phyloP scores from a whole-genome alignment of 2,329 filamentous ascomycete species.

The Remersonia thermophila region DNA sequence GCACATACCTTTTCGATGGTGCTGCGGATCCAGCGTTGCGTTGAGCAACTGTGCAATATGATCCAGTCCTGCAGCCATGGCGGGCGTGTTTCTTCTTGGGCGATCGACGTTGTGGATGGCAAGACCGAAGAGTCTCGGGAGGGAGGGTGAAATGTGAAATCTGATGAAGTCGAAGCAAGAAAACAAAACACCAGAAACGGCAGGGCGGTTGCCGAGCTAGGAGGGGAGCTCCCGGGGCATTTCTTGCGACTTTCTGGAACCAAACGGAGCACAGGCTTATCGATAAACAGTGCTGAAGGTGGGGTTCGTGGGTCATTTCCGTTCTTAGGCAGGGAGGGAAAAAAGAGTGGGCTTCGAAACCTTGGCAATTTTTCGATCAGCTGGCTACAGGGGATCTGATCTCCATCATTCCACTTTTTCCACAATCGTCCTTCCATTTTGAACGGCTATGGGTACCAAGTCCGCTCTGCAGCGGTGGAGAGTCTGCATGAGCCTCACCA shows the following conservation, averaged over 20 bases:
- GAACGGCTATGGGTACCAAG: too few species aligned
- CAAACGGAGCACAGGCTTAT: constrained; percentile 4
- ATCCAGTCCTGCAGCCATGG: constrained; percentile 45
- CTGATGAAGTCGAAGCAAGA: neutral
- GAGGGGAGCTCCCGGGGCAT: constrained; percentile 10
- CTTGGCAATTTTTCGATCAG: too few species aligned
- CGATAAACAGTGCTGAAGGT: neutral
- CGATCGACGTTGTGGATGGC: neutral
- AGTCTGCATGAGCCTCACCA: too few species aligned
- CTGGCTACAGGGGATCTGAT: too few species aligned
- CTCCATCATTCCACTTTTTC: too few species aligned
- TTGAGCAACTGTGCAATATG: constrained; percentile 72
- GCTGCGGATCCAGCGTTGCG: constrained; percentile 75
- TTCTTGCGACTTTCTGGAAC: constrained; percentile 5
- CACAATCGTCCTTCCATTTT: too few species aligned
- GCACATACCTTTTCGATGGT: constrained; percentile 82
- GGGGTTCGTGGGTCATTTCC: too few species aligned
- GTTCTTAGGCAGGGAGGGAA: too few species aligned
- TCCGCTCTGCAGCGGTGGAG: too few species aligned
- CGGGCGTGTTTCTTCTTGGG: constrained; percentile 4
- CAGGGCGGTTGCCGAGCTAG: constrained; percentile 7
- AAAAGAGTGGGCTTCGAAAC: too few species aligned
- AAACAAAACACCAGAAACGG: constrained; percentile 12
- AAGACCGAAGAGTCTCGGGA: too few species aligned
- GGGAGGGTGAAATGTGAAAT: constrained; percentile 4